Conservation (phyloP, 75 land plant species). For the Pinus albicaulis region DNA sequence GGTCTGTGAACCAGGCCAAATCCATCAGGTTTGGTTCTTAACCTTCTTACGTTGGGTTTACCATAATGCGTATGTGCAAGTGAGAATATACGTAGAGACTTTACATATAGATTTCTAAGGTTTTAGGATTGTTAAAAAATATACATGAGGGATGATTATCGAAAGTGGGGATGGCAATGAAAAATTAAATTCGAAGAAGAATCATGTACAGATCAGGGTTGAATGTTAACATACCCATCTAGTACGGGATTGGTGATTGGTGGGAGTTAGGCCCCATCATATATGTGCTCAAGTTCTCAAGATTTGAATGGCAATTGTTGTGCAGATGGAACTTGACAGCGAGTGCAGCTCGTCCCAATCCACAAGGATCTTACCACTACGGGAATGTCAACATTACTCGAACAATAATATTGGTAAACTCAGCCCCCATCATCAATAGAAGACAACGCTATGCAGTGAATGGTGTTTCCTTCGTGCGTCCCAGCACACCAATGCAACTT, state of each 20-base stretch:
- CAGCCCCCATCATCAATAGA: constrained; percentile 19
- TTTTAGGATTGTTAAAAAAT: too few relatives aligned
- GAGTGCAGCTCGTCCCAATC: constrained; percentile 57
- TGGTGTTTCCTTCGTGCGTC: constrained; percentile 36
- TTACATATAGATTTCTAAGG: too few relatives aligned
- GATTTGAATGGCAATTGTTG: neutral
- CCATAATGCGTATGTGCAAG: neutral
- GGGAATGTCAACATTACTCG: constrained; percentile 42
- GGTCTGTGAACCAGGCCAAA: constrained; percentile 58
- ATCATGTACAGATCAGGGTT: too few relatives aligned
- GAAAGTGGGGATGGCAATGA: too few relatives aligned
- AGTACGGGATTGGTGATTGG: too few relatives aligned
- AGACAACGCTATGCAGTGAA: constrained; percentile 50
- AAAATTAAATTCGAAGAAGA: too few relatives aligned
- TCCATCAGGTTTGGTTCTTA: constrained; percentile 29
- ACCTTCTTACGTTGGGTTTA: neutral
- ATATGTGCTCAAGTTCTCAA: neutral
- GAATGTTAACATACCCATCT: too few relatives aligned
- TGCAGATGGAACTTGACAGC: constrained; percentile 57
- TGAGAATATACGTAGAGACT: too few relatives aligned
- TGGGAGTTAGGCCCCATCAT: too few relatives aligned
- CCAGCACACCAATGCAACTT: constrained; percentile 51
- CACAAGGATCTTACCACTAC: constrained; percentile 69
- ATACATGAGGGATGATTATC: too few relatives aligned
- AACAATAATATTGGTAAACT: constrained; percentile 38